These are phyloP conservation scores for Candida insectalens DNA, from an alignment of 805 yeast species.

Conservation along the genomic window DNA sequence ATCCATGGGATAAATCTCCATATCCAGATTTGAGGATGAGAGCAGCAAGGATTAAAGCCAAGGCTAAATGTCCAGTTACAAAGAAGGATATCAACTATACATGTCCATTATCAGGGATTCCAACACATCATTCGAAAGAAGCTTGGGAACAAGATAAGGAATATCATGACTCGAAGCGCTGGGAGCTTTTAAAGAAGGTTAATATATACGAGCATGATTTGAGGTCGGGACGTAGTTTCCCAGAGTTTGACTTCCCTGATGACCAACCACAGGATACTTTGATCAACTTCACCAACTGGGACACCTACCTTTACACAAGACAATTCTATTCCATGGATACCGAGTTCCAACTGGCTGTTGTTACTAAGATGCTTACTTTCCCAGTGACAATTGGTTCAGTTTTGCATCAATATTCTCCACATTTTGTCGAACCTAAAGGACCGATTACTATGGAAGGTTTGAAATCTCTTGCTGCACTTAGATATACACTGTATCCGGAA, in stretches of 20 bases:
- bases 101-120: conserved; percentile 92
- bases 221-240: conserved; percentile 87
- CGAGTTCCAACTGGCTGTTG: conserved; percentile 90
- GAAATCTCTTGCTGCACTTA: conserved; percentile 84
- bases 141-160: conserved; percentile 80
- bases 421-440: conserved; percentile 70
- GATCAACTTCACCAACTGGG: conserved; percentile 83
- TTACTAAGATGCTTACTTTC: conserved; percentile 87
- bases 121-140: conserved; percentile 84
- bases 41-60: conserved; percentile 82
- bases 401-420: conserved; percentile 80
- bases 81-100: conserved; percentile 68
- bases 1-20: conserved; percentile 91
- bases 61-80: conserved; percentile 89
- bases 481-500: conserved; percentile 80
- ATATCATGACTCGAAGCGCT: conserved; percentile 58
- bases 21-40: conserved; percentile 78
- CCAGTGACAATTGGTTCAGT: conserved; percentile 84
- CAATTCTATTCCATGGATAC: conserved; percentile 94
- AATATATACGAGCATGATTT: conserved; percentile 92
- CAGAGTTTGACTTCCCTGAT: conserved; percentile 90
- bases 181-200: conserved; percentile 73
- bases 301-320: conserved; percentile 84
- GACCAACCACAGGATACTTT: conserved; percentile 64
- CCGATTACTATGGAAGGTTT: conserved; percentile 88